These are phyloP conservation scores for Avicennia marina DNA, from an alignment of 257 asterid genomes.

Conservation along the genomic window DNA sequence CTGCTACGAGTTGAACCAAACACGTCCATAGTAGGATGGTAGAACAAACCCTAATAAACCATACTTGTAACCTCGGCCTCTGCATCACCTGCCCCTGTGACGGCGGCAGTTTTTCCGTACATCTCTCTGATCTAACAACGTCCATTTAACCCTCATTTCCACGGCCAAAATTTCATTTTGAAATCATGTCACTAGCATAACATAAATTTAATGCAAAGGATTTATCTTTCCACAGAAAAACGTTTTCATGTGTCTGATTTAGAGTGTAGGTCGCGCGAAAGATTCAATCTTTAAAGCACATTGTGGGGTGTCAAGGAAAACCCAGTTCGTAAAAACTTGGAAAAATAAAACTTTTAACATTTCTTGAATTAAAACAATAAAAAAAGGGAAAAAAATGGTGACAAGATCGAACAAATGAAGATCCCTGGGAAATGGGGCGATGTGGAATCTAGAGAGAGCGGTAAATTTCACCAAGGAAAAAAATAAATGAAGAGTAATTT, in stretches of 20 bases:
- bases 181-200: conserved; percentile 12
- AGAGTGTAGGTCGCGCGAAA: conserved; percentile 15
- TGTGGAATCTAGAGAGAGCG: neutral
- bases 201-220: neutral
- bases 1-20: conserved; percentile 65
- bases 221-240: neutral
- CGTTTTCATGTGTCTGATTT: neutral
- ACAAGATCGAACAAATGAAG: conserved; percentile 1
- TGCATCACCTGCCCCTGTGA: conserved; percentile 48
- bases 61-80: conserved; percentile 55
- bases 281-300: conserved; percentile 14
- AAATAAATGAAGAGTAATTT: conserved; percentile 6
- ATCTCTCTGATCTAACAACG: conserved; percentile 31
- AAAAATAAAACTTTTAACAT: neutral
- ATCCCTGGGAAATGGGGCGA: neutral
- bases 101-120: conserved; percentile 27
- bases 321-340: neutral
- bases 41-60: conserved; percentile 65
- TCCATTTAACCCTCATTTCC: conserved; percentile 47
- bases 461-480: neutral
- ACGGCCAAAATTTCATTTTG: conserved; percentile 36
- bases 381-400: neutral
- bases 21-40: conserved; percentile 72
- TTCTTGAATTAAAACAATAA: neutral
- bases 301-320: neutral